Base-by-base conservation (phyloP, 768 basidiomycete genomes). In the Scleroderma citrinum region DNA sequence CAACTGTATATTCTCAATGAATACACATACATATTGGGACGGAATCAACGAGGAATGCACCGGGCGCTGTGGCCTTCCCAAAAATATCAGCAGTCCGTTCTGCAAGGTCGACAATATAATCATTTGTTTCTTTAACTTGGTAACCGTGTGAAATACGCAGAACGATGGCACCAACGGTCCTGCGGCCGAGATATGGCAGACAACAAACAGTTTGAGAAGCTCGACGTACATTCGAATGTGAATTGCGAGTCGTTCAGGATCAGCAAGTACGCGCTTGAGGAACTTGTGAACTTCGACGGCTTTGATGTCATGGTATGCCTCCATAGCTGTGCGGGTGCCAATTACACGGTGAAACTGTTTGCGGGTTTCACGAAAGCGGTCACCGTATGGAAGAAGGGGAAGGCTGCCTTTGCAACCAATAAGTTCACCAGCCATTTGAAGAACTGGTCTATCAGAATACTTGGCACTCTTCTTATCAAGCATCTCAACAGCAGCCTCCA, bases 391-490 rank as follows among this genome's bases (percentile, higher is more conserved):
- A 29, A 29, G 26, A 29, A 29, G 26, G 26, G 26, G 26, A 5
- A 29, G 8, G 26, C 26, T 29, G 26, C 8, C 26, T 29, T 29
- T 29, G 8, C 26, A 29, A 29, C 26, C 26, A 29, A 29, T 4
- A 29, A 29, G 26, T 5, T 29, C 26, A 8, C 26, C 26, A 29
- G 26, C 36, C 50, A 51, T 51, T 30, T 35, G 6, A 23, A 35
- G 19, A 10, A 17, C 2, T 7, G 50, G 45, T 31, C 50, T 46
- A n/a, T 47, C 50, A 34, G 76, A 79, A 58, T 79, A 80, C 31
- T 76, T 73, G 12, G 73, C 64, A 49, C 76, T 72, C 42, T 73
- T 69, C 57, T 70, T 76, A 44, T 79, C 77, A 26, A 81, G 60
- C 20, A 81, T 64, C 49, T 79, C 77, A 32, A 69, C 69, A 31